Base-by-base conservation (phyloP, 257 asterid genomes). In the Avicennia marina region DNA sequence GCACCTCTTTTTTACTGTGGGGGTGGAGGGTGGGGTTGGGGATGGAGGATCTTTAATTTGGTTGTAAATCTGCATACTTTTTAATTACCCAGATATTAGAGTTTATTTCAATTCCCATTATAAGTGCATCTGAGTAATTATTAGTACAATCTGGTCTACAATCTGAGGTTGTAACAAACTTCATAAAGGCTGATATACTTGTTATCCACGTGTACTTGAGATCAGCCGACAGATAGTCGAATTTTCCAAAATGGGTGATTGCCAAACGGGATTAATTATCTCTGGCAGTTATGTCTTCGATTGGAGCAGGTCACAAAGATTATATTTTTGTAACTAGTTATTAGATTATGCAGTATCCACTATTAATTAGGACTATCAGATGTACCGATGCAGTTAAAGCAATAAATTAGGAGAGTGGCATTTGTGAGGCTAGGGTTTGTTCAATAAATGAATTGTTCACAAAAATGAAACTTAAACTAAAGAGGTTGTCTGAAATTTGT, bases 121-220 rank as follows among this genome's bases (percentile, higher is more conserved):
- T 18, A 56, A 39, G 26, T 63, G 56, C 56, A 31, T 50, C 36
- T 43, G 6, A 17, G 44, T 62, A 15, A 4, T 4, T 29, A 8
- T 29, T 29, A 7, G 33, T 7, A 2, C 5, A 29, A 29, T 29
- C 5, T 7, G 33, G 33, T 29, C 7, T 29, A 2, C 7, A 29
- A 29, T 2, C 7, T 29, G 33, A 29, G 40, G 42, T 31, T 13
- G 12, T 40, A 16, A 41, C 12, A 1, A 10, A 51, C 6, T 29
- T 21, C 53, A 39, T 65, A 12, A 41, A 42, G 59, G 54, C 60
- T 27, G 11, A 19, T 34, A 27, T 5, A 36, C 7, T 13, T 44
- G 49, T 60, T 56, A 20, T 63, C 49, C 58, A 45, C 53, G 44
- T 46, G 53, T 57, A 25, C 6, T 60, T 44, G 16, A 18, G 56